These are phyloP conservation scores for Setomelanomma holmii DNA, from an alignment of 2,329 filamentous ascomycete species.

Conservation along the genomic window DNA sequence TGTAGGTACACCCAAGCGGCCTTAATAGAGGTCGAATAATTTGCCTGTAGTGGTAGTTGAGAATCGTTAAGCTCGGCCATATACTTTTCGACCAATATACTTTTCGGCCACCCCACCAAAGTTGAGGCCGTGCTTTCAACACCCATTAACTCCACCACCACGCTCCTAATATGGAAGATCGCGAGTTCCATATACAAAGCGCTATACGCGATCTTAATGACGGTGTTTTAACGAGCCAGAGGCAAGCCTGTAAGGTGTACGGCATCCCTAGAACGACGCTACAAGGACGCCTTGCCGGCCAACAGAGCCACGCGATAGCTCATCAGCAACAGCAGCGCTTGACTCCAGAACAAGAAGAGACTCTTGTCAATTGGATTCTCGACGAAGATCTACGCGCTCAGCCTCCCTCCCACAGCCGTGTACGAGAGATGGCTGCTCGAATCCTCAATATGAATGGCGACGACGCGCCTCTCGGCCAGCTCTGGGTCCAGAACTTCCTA, in stretches of 20 bases:
- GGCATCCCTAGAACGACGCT: constrained; percentile 9
- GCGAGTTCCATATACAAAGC: neutral
- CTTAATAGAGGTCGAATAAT: too few relatives aligned
- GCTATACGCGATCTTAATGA: neutral
- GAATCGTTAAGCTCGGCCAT: neutral
- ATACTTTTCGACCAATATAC: neutral
- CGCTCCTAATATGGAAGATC: neutral
- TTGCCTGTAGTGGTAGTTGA: too few relatives aligned
- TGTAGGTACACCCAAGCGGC: too few relatives aligned
- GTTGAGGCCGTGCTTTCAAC: neutral
- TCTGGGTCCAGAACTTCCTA: constrained; percentile 20
- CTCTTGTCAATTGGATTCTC: constrained; percentile 25
- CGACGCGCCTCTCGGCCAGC: constrained; percentile 12
- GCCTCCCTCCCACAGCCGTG: constrained; percentile 14
- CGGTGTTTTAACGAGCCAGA: neutral
- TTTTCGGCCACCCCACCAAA: neutral
- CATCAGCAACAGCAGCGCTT: constrained; percentile 21
- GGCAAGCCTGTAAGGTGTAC: constrained; percentile 1
- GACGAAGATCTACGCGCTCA: constrained; percentile 17
- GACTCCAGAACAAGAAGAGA: constrained; percentile 18
- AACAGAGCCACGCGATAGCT: constrained; percentile 4
- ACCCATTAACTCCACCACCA: neutral
- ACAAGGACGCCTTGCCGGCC: constrained; percentile 3
- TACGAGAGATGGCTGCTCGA: constrained; percentile 20
- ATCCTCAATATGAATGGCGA: constrained; percentile 19